Evolutionary conservation across 176 grass and related monocot genomes (phyloP).

Genomic region (Coix lacrymajobi): DNA sequence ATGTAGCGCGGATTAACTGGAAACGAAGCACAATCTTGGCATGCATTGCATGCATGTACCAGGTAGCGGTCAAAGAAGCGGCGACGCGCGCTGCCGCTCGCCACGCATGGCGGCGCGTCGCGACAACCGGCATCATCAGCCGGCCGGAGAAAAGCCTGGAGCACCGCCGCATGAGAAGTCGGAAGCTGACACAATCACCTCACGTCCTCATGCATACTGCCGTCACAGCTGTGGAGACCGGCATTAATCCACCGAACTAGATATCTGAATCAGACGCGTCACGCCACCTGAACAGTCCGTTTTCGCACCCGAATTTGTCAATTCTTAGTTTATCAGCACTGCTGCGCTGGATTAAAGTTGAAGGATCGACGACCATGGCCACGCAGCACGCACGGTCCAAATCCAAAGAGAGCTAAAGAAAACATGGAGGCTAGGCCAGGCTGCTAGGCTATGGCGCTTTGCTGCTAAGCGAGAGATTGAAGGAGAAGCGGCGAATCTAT

Average conservation of each 20-base stretch:
- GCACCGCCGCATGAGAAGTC: slow-evolving; percentile 25
- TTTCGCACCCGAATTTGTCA: background rate
- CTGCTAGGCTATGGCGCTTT: background rate
- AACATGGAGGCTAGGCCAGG: slow-evolving; percentile 19
- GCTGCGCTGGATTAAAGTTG: background rate
- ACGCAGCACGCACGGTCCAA: background rate
- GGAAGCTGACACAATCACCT: slow-evolving; percentile 3
- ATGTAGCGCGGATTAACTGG: background rate
- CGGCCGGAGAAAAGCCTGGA: slow-evolving; percentile 4
- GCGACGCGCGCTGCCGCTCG: slow-evolving; percentile 6
- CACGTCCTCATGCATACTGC: background rate
- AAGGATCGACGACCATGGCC: background rate
- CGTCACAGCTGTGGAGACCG: background rate
- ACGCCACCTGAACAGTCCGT: background rate
- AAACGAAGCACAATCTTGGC: slow-evolving; percentile 21
- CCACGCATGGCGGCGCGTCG: slow-evolving; percentile 18
- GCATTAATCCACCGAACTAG: background rate
- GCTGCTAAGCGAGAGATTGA: background rate
- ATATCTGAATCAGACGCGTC: slow-evolving; percentile 5
- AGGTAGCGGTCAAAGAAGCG: slow-evolving; percentile 8
- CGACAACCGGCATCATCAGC: slow-evolving; percentile 17
- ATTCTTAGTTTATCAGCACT: background rate
- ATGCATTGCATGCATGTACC: background rate
- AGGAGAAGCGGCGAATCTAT: background rate
- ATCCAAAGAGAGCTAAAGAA: background rate